Base-by-base conservation (phyloP, 2,329 filamentous ascomycete species). In the Xylariomycetidae sp. region DNA sequence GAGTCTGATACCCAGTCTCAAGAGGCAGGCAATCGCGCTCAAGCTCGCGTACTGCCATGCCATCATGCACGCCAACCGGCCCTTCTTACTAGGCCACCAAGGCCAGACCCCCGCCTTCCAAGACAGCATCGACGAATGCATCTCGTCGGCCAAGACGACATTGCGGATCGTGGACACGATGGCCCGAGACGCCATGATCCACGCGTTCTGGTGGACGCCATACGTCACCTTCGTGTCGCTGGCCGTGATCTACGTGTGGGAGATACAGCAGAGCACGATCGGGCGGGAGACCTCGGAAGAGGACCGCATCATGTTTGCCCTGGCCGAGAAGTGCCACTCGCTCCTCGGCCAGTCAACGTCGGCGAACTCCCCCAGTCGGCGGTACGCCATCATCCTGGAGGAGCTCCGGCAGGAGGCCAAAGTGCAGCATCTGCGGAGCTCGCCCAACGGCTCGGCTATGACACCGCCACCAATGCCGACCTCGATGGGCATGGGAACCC, bases 31-130 rank as follows among this genome's bases (percentile, higher is more conserved):
- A 3, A 69, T 62, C 1, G 72, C 74, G 1, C 51, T 79, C 8
- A 69, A 67, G 25, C 56, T 79, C 0, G 72, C 72, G 0, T 68
- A 76, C 41, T 67, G 64, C 4, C 74, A 79, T 33, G 70, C 73
- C 3, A 59, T 72, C 7, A 73, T 80, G 47, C 64, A 78, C 13
- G 66, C 71, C 6, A 75, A 72, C 29, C 66, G 75, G 0, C 66
- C 70, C 0, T 73, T 77, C 27, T 59, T 79, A 1, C 58, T 78
- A 0, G 60, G 35, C 26, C 56, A 23, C 29, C 40, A 13, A 33
- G 38, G 16, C 29, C 26, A 29, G 16, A 51, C 51, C 34, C 14
- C 48, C 54, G 27, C 50, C 46, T 22, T 50, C 37, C 3, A 44
- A n/a, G 44, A 50, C 3, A 61, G 64, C 25, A 57, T 72, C 1